These are phyloP conservation scores for Pneumocystis murina DNA, from an alignment of 1,139 yeast genomes.

Conservation along the genomic window DNA sequence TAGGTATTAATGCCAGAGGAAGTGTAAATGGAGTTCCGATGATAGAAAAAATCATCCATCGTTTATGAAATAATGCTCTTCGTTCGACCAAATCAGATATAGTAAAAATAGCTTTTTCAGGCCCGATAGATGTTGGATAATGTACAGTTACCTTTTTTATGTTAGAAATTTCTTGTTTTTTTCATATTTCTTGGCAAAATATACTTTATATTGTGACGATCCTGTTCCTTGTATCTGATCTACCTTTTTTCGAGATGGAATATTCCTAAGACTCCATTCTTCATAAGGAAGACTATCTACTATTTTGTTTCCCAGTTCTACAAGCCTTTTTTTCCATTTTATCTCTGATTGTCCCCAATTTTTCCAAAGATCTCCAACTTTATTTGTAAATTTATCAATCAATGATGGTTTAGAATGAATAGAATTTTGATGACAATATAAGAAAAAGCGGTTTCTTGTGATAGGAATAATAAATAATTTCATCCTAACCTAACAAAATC, in stretches of 20 bases:
- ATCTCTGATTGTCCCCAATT: conserved; percentile 22
- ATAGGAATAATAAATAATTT: neutral
- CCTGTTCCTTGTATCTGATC: neutral
- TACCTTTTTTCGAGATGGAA: neutral
- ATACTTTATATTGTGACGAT: neutral
- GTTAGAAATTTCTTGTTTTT: neutral
- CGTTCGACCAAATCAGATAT: conserved; percentile 18
- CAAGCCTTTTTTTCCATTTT: conserved; percentile 25
- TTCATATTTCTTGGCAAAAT: neutral
- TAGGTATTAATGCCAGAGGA: conserved; percentile 54
- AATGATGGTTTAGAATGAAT: conserved; percentile 4
- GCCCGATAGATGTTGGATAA: neutral
- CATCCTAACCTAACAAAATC: neutral
- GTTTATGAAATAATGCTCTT: conserved; percentile 29
- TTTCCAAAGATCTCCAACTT: conserved; percentile 6
- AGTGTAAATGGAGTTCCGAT: conserved; percentile 40
- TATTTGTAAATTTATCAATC: conserved; percentile 8
- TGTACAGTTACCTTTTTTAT: neutral
- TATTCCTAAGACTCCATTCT: conserved; percentile 24
- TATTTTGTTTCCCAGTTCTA: conserved; percentile 21
- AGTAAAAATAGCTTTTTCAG: neutral
- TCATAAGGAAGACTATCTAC: conserved; percentile 28
- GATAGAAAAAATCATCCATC: neutral
- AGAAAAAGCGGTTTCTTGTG: neutral
- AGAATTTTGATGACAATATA: neutral